phyloP scores from a whole-genome alignment of 1,284 basidiomycete species.

The Ceratobasidium sp. region DNA sequence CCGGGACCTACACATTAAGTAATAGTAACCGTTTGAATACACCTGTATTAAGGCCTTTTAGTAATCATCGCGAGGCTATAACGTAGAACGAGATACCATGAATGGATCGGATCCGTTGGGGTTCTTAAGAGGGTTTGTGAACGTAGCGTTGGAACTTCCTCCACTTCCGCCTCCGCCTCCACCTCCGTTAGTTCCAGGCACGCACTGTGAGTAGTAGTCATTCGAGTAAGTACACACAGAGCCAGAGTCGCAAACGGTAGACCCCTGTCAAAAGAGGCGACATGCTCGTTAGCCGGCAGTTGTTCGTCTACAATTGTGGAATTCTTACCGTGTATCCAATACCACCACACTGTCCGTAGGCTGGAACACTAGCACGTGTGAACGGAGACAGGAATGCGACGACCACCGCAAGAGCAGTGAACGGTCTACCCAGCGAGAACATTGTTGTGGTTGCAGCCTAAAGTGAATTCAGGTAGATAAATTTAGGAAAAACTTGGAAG shows the following conservation, averaged over 20 bases:
- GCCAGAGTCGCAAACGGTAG: slow-evolving; percentile 26
- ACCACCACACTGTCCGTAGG: slow-evolving; percentile 36
- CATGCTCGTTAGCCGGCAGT: background rate
- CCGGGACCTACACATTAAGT: slow-evolving; percentile 7
- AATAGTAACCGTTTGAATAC: slow-evolving; percentile 31
- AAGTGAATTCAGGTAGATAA: too few species aligned
- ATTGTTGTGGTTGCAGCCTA: background rate
- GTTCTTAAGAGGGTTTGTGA: slow-evolving; percentile 53
- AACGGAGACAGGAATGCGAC: slow-evolving; percentile 3
- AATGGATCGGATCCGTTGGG: slow-evolving; percentile 60
- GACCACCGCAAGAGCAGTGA: slow-evolving; percentile 26
- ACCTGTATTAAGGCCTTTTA: background rate
- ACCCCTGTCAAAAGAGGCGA: background rate
- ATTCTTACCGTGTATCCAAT: slow-evolving; percentile 36
- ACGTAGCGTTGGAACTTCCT: background rate
- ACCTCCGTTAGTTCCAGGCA: slow-evolving; percentile 9
- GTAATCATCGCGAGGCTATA: background rate
- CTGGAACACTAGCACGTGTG: slow-evolving; percentile 1
- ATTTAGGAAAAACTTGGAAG: too few species aligned
- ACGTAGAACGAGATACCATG: slow-evolving; percentile 51
- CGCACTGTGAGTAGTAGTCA: slow-evolving; percentile 33
- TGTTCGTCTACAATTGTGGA: background rate
- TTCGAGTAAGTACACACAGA: background rate
- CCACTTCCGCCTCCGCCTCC: too few species aligned
- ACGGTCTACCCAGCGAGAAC: slow-evolving; percentile 8